Evolutionary conservation across 306 rosid genomes (phyloP).

Genomic region (Aeschynomene evenia): DNA sequence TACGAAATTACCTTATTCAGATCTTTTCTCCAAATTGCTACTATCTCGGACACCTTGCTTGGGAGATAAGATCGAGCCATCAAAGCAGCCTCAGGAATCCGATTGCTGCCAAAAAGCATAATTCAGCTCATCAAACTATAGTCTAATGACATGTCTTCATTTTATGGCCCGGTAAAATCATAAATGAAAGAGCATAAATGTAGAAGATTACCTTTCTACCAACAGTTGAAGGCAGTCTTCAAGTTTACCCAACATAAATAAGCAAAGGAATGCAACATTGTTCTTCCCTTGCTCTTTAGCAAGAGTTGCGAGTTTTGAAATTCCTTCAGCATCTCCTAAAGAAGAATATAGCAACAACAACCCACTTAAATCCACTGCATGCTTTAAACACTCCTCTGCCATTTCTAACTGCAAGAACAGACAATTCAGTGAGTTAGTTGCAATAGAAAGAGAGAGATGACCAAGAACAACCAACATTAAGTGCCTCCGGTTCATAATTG

Average conservation of each 20-base stretch:
- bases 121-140: constrained; percentile 13
- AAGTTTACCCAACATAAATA: constrained; percentile 91
- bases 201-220: constrained; percentile 73
- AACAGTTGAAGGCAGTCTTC: constrained; percentile 96
- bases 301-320: constrained; percentile 77
- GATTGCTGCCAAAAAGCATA: constrained; percentile 62
- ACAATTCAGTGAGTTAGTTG: constrained; percentile 37
- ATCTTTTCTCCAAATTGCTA: constrained; percentile 95
- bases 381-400: constrained; percentile 94
- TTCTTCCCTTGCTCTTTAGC: constrained; percentile 99
- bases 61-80: constrained; percentile 99
- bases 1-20: constrained; percentile 68
- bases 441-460: constrained; percentile 10
- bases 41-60: constrained; percentile 95
- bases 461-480: constrained; percentile 23
- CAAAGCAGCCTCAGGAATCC: constrained; percentile 99
- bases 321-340: constrained; percentile 95
- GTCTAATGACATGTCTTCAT: neutral
- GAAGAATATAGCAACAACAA: constrained; percentile 96
- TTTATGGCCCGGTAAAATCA: neutral
- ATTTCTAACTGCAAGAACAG: constrained; percentile 80
- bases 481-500: neutral
- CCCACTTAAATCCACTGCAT: constrained; percentile 97
- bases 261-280: constrained; percentile 93
- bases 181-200: neutral